Conservation (phyloP, 306 rosid species). For the Geum urbanum region DNA sequence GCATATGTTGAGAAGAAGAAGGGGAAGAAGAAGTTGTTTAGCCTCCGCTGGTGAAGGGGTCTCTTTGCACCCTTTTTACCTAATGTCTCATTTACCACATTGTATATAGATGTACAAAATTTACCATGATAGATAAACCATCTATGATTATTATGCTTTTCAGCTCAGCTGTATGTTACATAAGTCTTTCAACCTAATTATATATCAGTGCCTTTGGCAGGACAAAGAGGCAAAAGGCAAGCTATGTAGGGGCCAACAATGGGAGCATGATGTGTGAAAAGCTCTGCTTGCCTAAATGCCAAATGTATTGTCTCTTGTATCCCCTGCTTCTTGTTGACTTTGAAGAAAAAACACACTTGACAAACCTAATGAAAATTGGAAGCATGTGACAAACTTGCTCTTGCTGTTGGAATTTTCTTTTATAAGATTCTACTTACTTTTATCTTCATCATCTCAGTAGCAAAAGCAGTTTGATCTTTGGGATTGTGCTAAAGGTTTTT, state of each 20-base stretch:
- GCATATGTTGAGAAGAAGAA: slow-evolving; percentile 11
- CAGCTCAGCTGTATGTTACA: not conserved
- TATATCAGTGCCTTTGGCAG: not conserved
- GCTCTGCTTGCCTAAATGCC: not conserved
- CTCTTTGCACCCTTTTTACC: not conserved
- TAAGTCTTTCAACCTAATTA: not conserved
- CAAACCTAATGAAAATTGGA: not conserved
- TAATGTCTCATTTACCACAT: not conserved
- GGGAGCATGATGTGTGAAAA: not conserved
- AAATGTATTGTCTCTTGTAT: not conserved
- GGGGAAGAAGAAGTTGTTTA: not conserved
- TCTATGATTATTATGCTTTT: not conserved
- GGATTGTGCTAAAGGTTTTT: too few relatives aligned
- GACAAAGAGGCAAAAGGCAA: not conserved
- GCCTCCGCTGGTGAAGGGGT: not conserved
- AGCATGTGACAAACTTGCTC: not conserved
- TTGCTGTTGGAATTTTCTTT: not conserved
- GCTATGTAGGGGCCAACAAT: not conserved
- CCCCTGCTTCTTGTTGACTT: not conserved
- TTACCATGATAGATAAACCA: not conserved
- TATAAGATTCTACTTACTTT: not conserved
- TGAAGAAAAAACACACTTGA: too few relatives aligned
- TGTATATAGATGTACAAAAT: not conserved
- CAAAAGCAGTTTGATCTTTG: too few relatives aligned
- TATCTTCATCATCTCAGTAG: not conserved